phyloP scores from a whole-genome alignment of 768 basidiomycete genomes.

The Boletus vinaceobasis region DNA sequence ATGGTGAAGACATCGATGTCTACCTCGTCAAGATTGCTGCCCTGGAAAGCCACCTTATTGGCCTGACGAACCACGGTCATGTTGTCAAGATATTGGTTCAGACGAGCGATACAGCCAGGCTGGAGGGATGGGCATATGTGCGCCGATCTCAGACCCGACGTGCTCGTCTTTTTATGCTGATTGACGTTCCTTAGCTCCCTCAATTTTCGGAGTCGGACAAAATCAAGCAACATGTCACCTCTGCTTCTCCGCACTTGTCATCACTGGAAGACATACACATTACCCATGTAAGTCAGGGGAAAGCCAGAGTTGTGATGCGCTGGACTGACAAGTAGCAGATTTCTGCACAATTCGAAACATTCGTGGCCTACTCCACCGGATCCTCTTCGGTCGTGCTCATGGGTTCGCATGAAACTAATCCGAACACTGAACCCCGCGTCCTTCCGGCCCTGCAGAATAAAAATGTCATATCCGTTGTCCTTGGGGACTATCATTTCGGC shows the following conservation, averaged over 20 bases:
- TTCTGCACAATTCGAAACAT: conserved; percentile 78
- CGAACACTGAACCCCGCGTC: conserved; percentile 50
- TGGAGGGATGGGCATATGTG: conserved; percentile 71
- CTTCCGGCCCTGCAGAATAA: conserved; percentile 72
- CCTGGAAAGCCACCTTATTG: conserved; percentile 68
- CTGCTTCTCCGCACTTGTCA: conserved; percentile 36
- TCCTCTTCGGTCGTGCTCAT: conserved; percentile 69
- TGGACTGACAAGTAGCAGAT: conserved; percentile 45
- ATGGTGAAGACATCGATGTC: conserved; percentile 29
- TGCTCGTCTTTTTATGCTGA: neutral
- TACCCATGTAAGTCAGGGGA: conserved; percentile 62
- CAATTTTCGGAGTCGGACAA: conserved; percentile 63
- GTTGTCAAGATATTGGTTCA: conserved; percentile 61
- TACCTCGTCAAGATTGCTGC: conserved; percentile 79
- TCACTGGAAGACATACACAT: conserved; percentile 54
- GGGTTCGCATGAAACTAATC: conserved; percentile 50
- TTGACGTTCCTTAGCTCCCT: conserved; percentile 51
- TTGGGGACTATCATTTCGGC: conserved; percentile 91
- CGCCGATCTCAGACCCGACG: conserved; percentile 22
- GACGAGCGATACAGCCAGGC: conserved; percentile 36
- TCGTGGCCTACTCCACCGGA: conserved; percentile 79
- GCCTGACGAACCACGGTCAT: conserved; percentile 76
- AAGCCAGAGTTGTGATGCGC: neutral
- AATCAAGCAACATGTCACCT: conserved; percentile 45
- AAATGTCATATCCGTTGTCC: conserved; percentile 78